Conservation (phyloP, 2,329 filamentous ascomycete genomes). For the Cordyceps militaris region DNA sequence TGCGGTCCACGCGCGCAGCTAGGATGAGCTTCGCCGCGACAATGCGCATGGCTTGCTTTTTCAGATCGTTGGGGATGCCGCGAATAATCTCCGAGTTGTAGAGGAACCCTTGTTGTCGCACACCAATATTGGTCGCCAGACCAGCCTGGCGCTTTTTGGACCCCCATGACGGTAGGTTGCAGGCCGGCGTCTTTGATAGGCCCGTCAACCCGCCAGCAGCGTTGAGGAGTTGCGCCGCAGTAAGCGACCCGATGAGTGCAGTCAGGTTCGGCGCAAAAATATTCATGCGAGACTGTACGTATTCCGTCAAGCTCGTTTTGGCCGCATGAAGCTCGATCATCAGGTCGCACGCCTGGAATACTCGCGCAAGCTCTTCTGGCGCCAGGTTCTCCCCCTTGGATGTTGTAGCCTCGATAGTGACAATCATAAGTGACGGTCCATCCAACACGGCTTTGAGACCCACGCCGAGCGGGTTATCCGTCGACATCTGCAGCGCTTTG, state of each 20-base stretch:
- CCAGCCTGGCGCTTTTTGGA: constrained; percentile 81
- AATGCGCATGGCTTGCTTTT: constrained; percentile 90
- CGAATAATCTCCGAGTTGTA: constrained; percentile 88
- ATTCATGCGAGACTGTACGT: constrained; percentile 95
- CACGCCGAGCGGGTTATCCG: constrained; percentile 69
- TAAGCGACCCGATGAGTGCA: constrained; percentile 81
- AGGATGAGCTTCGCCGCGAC: constrained; percentile 89
- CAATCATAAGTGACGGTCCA: constrained; percentile 87
- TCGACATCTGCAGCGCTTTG: constrained; percentile 67
- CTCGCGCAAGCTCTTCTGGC: constrained; percentile 64
- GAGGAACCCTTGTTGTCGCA: constrained; percentile 87
- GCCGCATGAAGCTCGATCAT: constrained; percentile 80
- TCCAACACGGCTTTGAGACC: constrained; percentile 77
- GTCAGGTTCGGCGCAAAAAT: constrained; percentile 93
- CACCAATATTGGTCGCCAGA: constrained; percentile 84
- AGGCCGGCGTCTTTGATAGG: constrained; percentile 85
- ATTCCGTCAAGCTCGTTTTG: constrained; percentile 81
- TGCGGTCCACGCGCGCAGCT: constrained; percentile 84
- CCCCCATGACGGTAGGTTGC: constrained; percentile 85
- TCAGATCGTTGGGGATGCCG: constrained; percentile 76
- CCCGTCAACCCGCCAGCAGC: constrained; percentile 83
- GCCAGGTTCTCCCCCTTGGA: constrained; percentile 75
- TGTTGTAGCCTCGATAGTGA: constrained; percentile 88
- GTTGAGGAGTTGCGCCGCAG: constrained; percentile 93
- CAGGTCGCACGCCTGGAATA: constrained; percentile 78